phyloP scores from a whole-genome alignment of 1,139 yeast species.

The Lodderomyces parapsilosis region DNA sequence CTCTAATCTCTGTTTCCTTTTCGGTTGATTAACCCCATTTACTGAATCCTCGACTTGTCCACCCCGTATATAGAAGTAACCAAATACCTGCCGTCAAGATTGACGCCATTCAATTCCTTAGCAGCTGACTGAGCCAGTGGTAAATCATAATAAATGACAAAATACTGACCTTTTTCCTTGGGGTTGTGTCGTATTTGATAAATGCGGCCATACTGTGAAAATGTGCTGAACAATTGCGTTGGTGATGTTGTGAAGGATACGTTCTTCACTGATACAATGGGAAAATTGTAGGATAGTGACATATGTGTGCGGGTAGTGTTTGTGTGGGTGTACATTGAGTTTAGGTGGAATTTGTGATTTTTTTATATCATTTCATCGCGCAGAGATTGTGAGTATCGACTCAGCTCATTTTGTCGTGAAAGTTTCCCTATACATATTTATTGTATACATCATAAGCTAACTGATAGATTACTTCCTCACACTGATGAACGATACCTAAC shows the following conservation, averaged over 20 bases:
- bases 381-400: no score
- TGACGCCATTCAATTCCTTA: slow-evolving; percentile 58
- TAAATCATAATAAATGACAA: slow-evolving; percentile 53
- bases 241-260: slow-evolving; percentile 53
- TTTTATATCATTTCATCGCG: no score
- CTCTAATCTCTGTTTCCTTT: neutral
- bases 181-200: slow-evolving; percentile 49
- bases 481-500: no score
- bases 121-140: slow-evolving; percentile 51
- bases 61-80: slow-evolving; percentile 49
- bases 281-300: slow-evolving; percentile 20
- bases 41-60: slow-evolving; percentile 24
- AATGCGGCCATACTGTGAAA: slow-evolving; percentile 58
- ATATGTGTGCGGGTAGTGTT: neutral
- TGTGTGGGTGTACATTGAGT: neutral
- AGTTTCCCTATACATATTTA: no score
- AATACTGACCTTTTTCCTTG: slow-evolving; percentile 47
- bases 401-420: no score
- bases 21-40: no score
- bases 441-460: neutral
- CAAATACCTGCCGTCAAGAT: slow-evolving; percentile 58
- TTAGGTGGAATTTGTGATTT: neutral
- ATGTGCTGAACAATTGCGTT: slow-evolving; percentile 50
- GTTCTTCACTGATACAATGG: slow-evolving; percentile 57
- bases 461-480: no score